These are phyloP conservation scores for Ascoidea tarda DNA, from an alignment of 805 yeast genomes.

Conservation along the genomic window DNA sequence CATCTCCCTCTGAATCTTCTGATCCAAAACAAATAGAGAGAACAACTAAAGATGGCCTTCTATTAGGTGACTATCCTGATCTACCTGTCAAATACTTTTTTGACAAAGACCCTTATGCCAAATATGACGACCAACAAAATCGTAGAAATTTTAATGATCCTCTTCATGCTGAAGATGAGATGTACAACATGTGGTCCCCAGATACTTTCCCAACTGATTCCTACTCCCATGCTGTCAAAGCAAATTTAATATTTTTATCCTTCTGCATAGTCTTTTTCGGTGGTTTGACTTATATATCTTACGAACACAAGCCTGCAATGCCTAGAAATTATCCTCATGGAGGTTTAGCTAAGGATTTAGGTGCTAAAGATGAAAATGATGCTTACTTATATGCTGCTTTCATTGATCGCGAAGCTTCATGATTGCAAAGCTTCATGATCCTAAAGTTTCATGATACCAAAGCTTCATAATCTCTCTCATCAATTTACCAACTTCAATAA, in stretches of 20 bases:
- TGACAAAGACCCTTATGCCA: slow-evolving; percentile 53
- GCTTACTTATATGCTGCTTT: slow-evolving; percentile 24
- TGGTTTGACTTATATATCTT: slow-evolving; percentile 31
- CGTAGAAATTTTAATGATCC: slow-evolving; percentile 70
- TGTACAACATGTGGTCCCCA: slow-evolving; percentile 78
- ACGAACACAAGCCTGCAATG: slow-evolving; percentile 59
- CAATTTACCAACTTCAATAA: no score
- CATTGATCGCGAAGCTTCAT: slow-evolving; percentile 16
- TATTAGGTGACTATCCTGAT: slow-evolving; percentile 40
- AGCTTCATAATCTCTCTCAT: not conserved
- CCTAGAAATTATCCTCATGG: slow-evolving; percentile 64
- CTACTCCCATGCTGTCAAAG: slow-evolving; percentile 45
- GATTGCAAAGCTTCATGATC: no score
- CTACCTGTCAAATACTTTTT: slow-evolving; percentile 47
- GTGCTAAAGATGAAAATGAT: slow-evolving; percentile 39
- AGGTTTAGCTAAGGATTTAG: slow-evolving; percentile 64
- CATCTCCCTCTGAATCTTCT: no score
- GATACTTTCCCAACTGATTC: slow-evolving; percentile 50
- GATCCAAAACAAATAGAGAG: no score
- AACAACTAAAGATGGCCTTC: slow-evolving; percentile 2
- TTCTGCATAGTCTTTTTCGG: slow-evolving; percentile 23
- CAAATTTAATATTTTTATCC: slow-evolving; percentile 45
- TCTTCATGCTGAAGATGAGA: slow-evolving; percentile 55
- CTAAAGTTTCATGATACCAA: no score
- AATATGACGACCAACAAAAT: slow-evolving; percentile 69